Base-by-base conservation (phyloP, 139 green algal genomes). In the Zygnema cylindricum region DNA sequence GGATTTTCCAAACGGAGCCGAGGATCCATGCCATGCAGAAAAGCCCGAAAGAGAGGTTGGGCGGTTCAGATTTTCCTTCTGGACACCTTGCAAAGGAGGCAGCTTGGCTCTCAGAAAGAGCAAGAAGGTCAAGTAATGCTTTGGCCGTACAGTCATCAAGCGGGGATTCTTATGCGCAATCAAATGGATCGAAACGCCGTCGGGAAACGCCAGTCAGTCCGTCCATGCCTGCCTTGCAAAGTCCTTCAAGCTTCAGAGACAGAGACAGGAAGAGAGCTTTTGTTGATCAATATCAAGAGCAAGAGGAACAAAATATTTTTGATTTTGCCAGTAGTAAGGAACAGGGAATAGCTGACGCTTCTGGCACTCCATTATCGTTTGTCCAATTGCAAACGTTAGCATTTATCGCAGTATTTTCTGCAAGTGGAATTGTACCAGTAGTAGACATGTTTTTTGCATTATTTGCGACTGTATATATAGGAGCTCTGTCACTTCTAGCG, bases 351-450 rank as follows among this genome's bases (percentile, higher is more conserved):
- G 16, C 49, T 63, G 7, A 7, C 7, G 49, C 7, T 25, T 16
- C 49, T 63, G 49, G 16, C 16, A 16, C 49, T 63, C 49, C 49
- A 63, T 16, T 63, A 63, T 63, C 40, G 82, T 42, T 79, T 41
- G 71, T 42, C 3, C 40, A 87, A 36, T 21, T 87, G 16, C 81
- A 87, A 69, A 2, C 87, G 21, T 3, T 87, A 33, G 33, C 81
- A 16, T 2, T 81, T 2, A 7, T 87, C 2, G 21, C 87, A n/a
- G 81, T 87, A n/a, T 84, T 87, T 3, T 38, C 38, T 2, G 11
- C 32, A 3, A 87, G 81, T 43, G 81, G 81, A 38, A 2, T 85
- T n/a, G 81, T 87, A 71, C 81, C 81, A 2, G 7, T 84, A 33
- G 32, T 36, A 7, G 36, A 43, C 22, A 43, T 84, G 3, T 2